phyloP scores from a whole-genome alignment of 495 filamentous ascomycete species.

The Neurospora sublineolata region DNA sequence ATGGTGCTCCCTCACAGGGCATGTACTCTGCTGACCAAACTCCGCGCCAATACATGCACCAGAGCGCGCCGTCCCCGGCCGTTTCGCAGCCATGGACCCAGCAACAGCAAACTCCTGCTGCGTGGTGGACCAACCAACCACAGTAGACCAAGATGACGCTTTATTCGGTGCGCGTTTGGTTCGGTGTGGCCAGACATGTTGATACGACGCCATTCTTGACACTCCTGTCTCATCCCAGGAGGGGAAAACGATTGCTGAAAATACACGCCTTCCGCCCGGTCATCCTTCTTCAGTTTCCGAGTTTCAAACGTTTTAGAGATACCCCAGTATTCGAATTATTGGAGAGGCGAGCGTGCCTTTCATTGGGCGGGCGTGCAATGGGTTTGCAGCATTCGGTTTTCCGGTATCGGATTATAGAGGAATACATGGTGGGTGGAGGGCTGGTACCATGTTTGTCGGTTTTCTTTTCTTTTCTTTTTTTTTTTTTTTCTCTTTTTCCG shows the following conservation, averaged over 20 bases:
- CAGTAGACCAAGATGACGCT: conserved; percentile 17
- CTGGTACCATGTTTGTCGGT: not conserved
- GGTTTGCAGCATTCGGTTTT: conserved; percentile 10
- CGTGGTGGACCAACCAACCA: conserved; percentile 39
- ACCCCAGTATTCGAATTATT: conserved; percentile 11
- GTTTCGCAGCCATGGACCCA: conserved; percentile 35
- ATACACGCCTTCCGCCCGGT: not conserved
- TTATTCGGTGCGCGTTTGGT: not conserved
- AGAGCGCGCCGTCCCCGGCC: conserved; percentile 28
- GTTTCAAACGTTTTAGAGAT: conserved; percentile 13
- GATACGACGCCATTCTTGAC: not conserved
- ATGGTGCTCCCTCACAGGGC: conserved; percentile 37
- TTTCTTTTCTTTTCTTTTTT: not conserved
- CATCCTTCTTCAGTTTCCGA: conserved; percentile 11
- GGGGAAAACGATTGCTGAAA: not conserved
- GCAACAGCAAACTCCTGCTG: conserved; percentile 25
- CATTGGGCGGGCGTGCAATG: conserved; percentile 5
- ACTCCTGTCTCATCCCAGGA: not conserved
- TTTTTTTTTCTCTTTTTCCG: conserved; percentile 1
- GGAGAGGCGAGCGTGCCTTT: conserved; percentile 16
- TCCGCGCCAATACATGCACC: conserved; percentile 50
- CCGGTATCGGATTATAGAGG: conserved; percentile 18
- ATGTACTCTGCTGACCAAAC: conserved; percentile 49
- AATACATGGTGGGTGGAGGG: conserved; percentile 11
- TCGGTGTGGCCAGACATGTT: not conserved